These are phyloP conservation scores for Eucalyptus melliodora DNA, from an alignment of 345 rosid species.

Conservation along the genomic window DNA sequence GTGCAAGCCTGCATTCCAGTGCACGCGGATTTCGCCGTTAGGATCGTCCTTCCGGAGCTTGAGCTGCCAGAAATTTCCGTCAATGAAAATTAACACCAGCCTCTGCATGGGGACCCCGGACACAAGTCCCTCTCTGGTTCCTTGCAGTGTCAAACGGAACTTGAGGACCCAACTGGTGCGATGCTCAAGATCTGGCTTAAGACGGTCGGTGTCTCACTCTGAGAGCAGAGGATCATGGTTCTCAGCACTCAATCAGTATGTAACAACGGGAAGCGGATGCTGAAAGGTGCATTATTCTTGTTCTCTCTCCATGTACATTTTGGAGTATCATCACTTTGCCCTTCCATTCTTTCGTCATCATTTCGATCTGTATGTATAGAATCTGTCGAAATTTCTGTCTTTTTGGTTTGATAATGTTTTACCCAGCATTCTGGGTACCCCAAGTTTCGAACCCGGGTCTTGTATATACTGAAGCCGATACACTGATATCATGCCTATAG, in stretches of 20 bases:
- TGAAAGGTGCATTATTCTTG: conserved; percentile 9
- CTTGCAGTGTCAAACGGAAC: conserved; percentile 12
- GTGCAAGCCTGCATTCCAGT: conserved; percentile 50
- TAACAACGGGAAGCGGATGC: conserved; percentile 47
- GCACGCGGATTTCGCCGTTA: conserved; percentile 37
- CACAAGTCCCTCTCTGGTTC: conserved; percentile 33
- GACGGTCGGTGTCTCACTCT: conserved; percentile 25
- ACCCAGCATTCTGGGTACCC: not conserved
- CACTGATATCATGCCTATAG: not conserved
- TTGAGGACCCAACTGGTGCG: conserved; percentile 19
- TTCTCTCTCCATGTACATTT: not conserved
- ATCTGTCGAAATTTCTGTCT: not conserved
- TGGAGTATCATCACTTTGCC: not conserved
- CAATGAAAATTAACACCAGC: conserved; percentile 36
- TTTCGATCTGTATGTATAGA: not conserved
- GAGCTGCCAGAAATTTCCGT: conserved; percentile 64
- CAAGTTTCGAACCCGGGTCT: not conserved
- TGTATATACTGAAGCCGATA: not conserved
- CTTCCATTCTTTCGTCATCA: not conserved
- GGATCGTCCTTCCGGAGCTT: conserved; percentile 67
- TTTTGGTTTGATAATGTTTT: not conserved
- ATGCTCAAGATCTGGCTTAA: conserved; percentile 42
- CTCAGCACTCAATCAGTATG: conserved; percentile 62
- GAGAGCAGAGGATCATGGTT: conserved; percentile 68
- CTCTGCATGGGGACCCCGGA: conserved; percentile 65